Conservation (phyloP, 352 stramenopile genomes). For the Blastocystis sp. region DNA sequence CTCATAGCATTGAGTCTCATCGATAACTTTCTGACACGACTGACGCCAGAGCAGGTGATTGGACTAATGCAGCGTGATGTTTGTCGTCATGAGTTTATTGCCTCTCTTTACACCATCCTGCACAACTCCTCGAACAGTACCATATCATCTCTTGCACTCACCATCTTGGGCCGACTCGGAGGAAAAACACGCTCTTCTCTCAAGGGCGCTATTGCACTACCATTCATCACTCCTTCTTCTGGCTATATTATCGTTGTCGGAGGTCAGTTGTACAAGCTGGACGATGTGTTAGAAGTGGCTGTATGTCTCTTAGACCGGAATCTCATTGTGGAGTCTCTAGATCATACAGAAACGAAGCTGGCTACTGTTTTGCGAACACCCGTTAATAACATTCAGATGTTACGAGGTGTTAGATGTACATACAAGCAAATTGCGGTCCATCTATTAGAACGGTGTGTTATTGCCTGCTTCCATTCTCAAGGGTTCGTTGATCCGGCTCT, state of each 20-base stretch:
- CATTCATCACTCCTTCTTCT: not conserved
- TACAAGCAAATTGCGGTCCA: slow-evolving; percentile 3
- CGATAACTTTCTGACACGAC: not conserved
- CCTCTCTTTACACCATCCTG: slow-evolving; percentile 45
- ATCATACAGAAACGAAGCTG: slow-evolving; percentile 3
- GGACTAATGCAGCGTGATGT: slow-evolving; percentile 7
- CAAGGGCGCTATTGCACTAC: slow-evolving; percentile 12
- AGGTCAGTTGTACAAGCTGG: not conserved
- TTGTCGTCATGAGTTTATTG: slow-evolving; percentile 20
- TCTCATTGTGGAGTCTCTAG: slow-evolving; percentile 15
- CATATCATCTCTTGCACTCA: not conserved
- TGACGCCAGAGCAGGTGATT: not conserved
- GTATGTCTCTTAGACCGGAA: slow-evolving; percentile 26
- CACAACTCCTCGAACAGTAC: slow-evolving; percentile 32
- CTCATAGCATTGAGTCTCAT: not conserved
- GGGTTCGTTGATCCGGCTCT: not conserved
- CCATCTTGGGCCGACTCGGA: not conserved
- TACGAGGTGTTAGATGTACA: not conserved
- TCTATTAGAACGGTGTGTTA: not conserved
- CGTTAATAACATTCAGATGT: not conserved
- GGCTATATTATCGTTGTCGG: not conserved
- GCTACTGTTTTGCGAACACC: not conserved
- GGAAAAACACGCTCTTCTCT: slow-evolving; percentile 8
- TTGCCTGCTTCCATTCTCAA: not conserved
- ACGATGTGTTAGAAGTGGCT: slow-evolving; percentile 14